These are phyloP conservation scores for Purpureocillium takamizusanense DNA, from an alignment of 2,329 filamentous ascomycete genomes.

Conservation along the genomic window DNA sequence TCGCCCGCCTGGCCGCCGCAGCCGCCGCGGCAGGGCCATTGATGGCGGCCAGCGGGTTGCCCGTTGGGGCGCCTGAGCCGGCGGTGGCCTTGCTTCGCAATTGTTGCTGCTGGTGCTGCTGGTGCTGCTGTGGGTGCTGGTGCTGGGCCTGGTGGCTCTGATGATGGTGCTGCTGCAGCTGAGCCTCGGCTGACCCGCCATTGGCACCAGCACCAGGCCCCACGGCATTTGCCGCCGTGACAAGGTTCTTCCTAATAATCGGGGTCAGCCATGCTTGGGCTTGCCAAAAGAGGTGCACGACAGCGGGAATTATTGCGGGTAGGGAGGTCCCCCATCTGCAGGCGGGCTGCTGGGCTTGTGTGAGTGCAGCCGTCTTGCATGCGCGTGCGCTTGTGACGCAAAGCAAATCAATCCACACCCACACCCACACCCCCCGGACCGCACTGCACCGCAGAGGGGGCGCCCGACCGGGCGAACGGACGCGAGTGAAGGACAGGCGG, in stretches of 20 bases:
- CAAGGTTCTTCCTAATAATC: constrained; percentile 32
- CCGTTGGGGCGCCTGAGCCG: constrained; percentile 1
- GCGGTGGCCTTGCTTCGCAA: constrained; percentile 8
- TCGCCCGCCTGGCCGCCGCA: constrained; percentile 8
- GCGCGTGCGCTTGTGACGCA: too few species aligned
- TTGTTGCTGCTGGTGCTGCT: constrained; percentile 2
- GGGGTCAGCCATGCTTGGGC: constrained; percentile 11
- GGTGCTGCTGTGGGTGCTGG: background rate
- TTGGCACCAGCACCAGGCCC: constrained; percentile 12
- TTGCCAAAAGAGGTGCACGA: background rate
- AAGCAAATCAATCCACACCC: too few species aligned
- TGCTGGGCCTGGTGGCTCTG: background rate
- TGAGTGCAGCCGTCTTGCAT: background rate
- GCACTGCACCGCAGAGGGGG: background rate
- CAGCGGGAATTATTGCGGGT: background rate
- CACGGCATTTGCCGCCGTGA: constrained; percentile 27
- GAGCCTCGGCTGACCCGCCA: constrained; percentile 30
- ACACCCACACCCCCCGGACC: too few species aligned
- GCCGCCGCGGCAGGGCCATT: background rate
- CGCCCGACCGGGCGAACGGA: background rate
- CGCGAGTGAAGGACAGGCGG: too few species aligned
- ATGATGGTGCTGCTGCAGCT: constrained; percentile 12
- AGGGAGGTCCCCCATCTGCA: background rate
- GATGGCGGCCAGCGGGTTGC: background rate
- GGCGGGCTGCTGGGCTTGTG: background rate